Evolutionary conservation across 805 yeast species (phyloP), one percentile per base, ranked within the genome.

Genomic region (Candida ficus): DNA sequence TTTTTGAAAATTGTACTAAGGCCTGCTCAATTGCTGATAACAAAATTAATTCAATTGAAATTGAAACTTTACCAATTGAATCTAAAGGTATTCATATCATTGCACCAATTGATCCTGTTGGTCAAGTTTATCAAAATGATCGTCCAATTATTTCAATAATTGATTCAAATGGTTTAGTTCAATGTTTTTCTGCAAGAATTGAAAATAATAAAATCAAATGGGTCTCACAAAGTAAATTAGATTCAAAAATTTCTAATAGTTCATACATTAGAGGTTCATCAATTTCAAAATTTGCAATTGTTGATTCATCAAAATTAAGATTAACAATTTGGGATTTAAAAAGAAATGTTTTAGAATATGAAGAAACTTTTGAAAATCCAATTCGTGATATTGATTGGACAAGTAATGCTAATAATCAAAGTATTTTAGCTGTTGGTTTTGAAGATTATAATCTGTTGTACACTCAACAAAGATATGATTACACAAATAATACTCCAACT

Each of bases 371-470:
- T 46, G 58, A 58, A 0, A 71, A 59, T 10, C 41, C 46, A 13
- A 77, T 89, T 7, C 60, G 69, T 19, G 96, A 89, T 57, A 66
- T 90, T 21, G 97, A 90, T 61, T 90, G 97, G 97, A 84, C 95
- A 0, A 74, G 82, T 39, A 78, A 82, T 2, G 68, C 67, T 11
- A 71, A 66, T 42, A 75, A 77, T 27, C 86, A 80, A 54, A 83
- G 89, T 31, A 76, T 90, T 6, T 65, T 90, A 23, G 83, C 95
- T 0, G 79, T 89, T 29, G 96, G 96, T 0, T 90, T 87, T 51
- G 64, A 68, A 7, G 64, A 75, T 9, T 67, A 70, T 43, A 84
- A 85, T 1, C 56, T 81, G 2, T 62, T 89, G 13, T 89, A 82
- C 57, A 80, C 95, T 1, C 95, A 89, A 59, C 64, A 87, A 45